Evolutionary conservation across 1,284 basidiomycete species (phyloP).

Genomic region (Meripilus lineatus): DNA sequence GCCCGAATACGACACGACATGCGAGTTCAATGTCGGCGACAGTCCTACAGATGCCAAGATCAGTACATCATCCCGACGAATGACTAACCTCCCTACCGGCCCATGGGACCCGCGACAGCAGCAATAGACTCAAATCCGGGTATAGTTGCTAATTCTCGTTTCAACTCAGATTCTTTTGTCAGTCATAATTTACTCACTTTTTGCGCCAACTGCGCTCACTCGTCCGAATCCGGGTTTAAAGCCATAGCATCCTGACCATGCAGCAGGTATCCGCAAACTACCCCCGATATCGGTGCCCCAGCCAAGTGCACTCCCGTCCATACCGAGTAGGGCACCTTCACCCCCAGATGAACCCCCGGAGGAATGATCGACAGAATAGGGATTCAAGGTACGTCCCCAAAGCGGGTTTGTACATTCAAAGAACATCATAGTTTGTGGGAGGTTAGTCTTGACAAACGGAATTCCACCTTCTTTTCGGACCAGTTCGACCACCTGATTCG

Average conservation of each 20-base stretch:
- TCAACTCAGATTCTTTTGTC: neutral
- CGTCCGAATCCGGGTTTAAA: conserved; percentile 67
- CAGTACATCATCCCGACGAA: too few species aligned
- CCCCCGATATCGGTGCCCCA: conserved; percentile 80
- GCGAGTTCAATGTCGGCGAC: conserved; percentile 65
- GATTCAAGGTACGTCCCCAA: conserved; percentile 74
- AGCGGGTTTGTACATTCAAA: conserved; percentile 87
- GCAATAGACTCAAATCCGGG: conserved; percentile 68
- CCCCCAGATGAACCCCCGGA: conserved; percentile 80
- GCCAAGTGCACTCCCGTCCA: conserved; percentile 74
- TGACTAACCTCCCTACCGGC: conserved; percentile 40
- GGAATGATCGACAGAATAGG: conserved; percentile 59
- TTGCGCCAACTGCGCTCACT: conserved; percentile 44
- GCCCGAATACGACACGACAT: conserved; percentile 51
- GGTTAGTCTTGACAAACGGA: conserved; percentile 71
- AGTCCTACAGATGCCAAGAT: conserved; percentile 33
- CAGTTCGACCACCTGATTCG: conserved; percentile 17
- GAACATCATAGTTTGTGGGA: conserved; percentile 78
- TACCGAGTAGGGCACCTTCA: conserved; percentile 70
- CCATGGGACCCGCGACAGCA: conserved; percentile 69
- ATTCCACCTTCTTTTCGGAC: conserved; percentile 49
- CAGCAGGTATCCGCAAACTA: conserved; percentile 66
- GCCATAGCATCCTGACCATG: conserved; percentile 78
- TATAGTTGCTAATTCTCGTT: conserved; percentile 37
- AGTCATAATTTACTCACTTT: conserved; percentile 34